Percentiles rank a stretch among this genome's conserved stretches.
These are phyloP conservation scores for Ogataea philodendri DNA, from an alignment of 805 yeast species.

Conservation along the genomic window DNA sequence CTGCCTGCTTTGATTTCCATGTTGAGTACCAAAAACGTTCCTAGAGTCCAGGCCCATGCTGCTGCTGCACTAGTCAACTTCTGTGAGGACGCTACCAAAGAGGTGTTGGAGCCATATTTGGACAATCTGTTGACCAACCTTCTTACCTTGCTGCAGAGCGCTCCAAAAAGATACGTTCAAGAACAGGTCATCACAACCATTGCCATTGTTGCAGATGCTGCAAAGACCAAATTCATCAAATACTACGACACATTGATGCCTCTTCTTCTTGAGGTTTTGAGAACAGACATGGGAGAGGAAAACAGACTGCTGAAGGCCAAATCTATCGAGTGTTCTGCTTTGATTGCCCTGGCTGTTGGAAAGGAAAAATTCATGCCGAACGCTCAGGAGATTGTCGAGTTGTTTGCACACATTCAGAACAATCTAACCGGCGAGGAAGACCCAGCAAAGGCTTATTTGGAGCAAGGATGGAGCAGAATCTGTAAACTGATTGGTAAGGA, in stretches of 20 bases:
- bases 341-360: constrained; percentile 94
- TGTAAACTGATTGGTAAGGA: constrained; percentile 84
- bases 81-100: constrained; percentile 86
- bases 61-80: constrained; percentile 98
- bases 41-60: constrained; percentile 96
- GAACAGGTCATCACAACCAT: constrained; percentile 96
- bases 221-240: constrained; percentile 81
- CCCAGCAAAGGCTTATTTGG: constrained; percentile 81
- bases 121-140: constrained; percentile 76
- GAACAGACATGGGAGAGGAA: constrained; percentile 74
- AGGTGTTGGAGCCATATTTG: constrained; percentile 85
- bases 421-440: constrained; percentile 66
- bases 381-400: constrained; percentile 66
- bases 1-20: constrained; percentile 86
- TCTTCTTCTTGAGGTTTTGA: constrained; percentile 71
- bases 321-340: constrained; percentile 92
- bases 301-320: constrained; percentile 82
- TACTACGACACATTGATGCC: constrained; percentile 97
- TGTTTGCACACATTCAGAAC: constrained; percentile 69
- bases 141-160: constrained; percentile 69
- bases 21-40: constrained; percentile 69
- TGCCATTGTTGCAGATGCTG: constrained; percentile 96
- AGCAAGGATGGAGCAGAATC: constrained; percentile 94
- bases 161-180: constrained; percentile 87
- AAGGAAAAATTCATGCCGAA: constrained; percentile 80